Base-by-base conservation (phyloP, 1,139 yeast genomes). In the Yamadazyma diddensiae region DNA sequence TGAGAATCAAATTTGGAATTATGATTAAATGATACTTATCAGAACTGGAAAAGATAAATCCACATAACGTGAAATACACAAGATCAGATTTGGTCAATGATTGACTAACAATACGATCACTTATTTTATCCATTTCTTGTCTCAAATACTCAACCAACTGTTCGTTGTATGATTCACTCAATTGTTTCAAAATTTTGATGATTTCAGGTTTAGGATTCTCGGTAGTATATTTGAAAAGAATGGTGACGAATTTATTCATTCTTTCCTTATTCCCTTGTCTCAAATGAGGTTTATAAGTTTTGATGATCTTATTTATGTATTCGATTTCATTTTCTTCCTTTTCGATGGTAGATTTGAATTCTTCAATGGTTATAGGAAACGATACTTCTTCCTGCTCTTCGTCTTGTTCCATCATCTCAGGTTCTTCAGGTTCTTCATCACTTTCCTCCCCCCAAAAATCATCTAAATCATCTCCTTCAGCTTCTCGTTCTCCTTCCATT, bases 21-120 rank as follows among this genome's bases (percentile, higher is more conserved):
- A 82, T 90, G 12, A 92, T 82, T 42, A 87, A 70, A 65, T 94
- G 97, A 57, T 86, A 92, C 52, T 88, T 94, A 65, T 94, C 99
- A 0, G 98, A 92, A 1, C 97, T 86, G 1, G 98, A 88, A 52
- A 84, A 94, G 8, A 90, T 54, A 35, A 72, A 65, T 7, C 97
- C 97, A 39, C 88, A 69, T 15, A 87, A 51, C 0, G 79, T 70
- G 49, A 82, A 85, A 39, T 82, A 73, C 5, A 85, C 61, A 38
- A 88, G 58, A 52, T 88, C 94, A 17, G 74, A 62, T 33, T 60
- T 59, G 37, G 46, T 46, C 19, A 77, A 55, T n/a, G 36, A 34
- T 21, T 42, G 37, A 14, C 43, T 45, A 13, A 56, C 48, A 21
- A 80, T 65, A 41, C 78, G 64, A 17, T 53, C 55, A 50, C 80